Evolutionary conservation across 2,329 filamentous ascomycete species (phyloP), one percentile per base, ranked within the genome.

Genomic region (Thielaviopsis cerberus): DNA sequence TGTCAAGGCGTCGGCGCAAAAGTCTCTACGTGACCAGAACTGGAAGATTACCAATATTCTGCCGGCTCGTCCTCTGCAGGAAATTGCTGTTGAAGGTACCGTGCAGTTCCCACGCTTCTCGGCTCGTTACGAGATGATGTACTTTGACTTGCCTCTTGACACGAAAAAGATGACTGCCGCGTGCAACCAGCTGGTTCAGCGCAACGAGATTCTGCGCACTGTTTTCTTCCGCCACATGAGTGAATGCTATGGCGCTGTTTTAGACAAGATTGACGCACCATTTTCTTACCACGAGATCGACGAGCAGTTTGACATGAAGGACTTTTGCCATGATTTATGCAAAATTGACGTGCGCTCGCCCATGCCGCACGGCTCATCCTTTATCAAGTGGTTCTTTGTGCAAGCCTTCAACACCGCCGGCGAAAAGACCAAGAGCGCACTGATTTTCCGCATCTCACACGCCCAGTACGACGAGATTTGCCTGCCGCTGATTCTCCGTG

Each of bases 401-500:
- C 70, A 71, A 58, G 57, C 65, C 48, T 63, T 62, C 20, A 61
- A 61, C 60, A 54, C 65, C 41, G 64, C 63, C 20, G 64, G 62
- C 30, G 30, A 55, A 11, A 45, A 54, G 30, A 61, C 59, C 37
- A 62, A 65, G 27, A 71, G 69, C 34, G 73, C 69, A 53, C 75
- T 85, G 15, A 69, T 77, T 60, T 74, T 83, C 65, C 77, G 82
- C 58, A 76, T 86, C 58, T 85, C 81, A 0, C 82, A 86, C 66
- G 79, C 82, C 0, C 82, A 85, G 63, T 85, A 85, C 64, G 82
- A 86, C 62, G 82, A 82, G 62, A 80, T 85, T 23, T 85, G 78
- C 62, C 73, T 85, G 8, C 77, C 80, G 0, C 70, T 74, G n/a
- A 74, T 85, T 22, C 74, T 85, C 59, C 73, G 73, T 20, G 79